Conservation (phyloP, 768 basidiomycete species). For the Fomitopsis serialis region DNA sequence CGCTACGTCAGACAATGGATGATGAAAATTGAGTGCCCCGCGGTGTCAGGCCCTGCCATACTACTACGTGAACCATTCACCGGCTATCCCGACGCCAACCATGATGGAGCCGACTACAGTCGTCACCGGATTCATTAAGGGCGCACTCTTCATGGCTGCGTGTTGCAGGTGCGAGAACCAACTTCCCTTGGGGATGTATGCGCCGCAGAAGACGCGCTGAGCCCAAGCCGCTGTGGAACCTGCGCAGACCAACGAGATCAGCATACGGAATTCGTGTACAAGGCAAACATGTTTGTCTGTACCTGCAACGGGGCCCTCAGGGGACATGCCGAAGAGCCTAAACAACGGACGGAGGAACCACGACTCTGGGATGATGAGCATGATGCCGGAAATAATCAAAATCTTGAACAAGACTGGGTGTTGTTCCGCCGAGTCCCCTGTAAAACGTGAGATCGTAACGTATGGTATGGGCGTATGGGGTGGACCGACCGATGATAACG, state of each 20-base stretch:
- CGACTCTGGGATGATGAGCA: slow-evolving; percentile 25
- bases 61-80: neutral
- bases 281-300: neutral
- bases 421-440: slow-evolving; percentile 32
- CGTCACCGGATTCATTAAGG: neutral
- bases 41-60: slow-evolving; percentile 9
- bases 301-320: slow-evolving; percentile 20
- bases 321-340: slow-evolving; percentile 31
- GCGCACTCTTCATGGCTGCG: slow-evolving; percentile 22
- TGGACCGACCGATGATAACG: neutral
- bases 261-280: neutral
- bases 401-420: slow-evolving; percentile 26
- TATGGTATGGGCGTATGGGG: too few species aligned
- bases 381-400: slow-evolving; percentile 18
- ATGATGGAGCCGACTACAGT: neutral
- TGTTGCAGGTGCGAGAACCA: slow-evolving; percentile 29
- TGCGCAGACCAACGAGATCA: slow-evolving; percentile 2
- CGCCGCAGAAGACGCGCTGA: slow-evolving; percentile 31
- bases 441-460: neutral
- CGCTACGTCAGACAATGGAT: too few species aligned
- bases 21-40: too few species aligned
- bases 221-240: slow-evolving; percentile 32
- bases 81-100: neutral
- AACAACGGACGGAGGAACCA: slow-evolving; percentile 27
- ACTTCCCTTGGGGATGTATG: slow-evolving; percentile 24